Base-by-base conservation (phyloP, 768 basidiomycete species). In the Tricholoma sp. region DNA sequence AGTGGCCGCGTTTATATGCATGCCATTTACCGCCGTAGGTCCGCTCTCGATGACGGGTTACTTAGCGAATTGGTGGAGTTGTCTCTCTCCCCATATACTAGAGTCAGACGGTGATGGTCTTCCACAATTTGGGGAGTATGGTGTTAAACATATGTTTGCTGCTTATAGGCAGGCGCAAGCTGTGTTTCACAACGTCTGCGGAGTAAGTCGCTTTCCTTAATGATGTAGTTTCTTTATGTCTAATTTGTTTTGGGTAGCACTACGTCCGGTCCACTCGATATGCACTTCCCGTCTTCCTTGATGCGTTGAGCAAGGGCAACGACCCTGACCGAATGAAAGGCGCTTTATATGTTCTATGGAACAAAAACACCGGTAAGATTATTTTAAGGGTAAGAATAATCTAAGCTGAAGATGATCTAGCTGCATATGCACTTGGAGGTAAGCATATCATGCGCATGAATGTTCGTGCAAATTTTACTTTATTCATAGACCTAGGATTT, bases 261-360 rank as follows among this genome's bases (percentile, higher is more conserved):
- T 91, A 82, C 57, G 75, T 89, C 37, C 82, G 88, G 56, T 88
- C 89, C 5, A 89, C 86, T 27, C 79, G 83, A 64, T 81, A 82
- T 59, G 76, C 81, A 45, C 74, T 89, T 27, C 85, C 88, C 5
- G 69, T 73, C 19, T 70, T 89, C 47, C 84, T 86, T 63, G 75
- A 79, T 57, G 83, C 86, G 4, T 71, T 91, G 50, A 71, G 71
- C 55, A 87, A 84, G 64, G 93, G 89, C 5, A 85, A 82, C 57
- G 92, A 95, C 66, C 89, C 93, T 9, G 94, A 98, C 70, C 80
- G 88, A 22, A 95, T 97, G 85, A 98, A 98, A 73, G 96, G 96
- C 7, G 93, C 92, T 16, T 75, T 96, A 39, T 94, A 94, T 67
- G 77, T 90, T 18, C 71, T 91, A 9, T 84, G 84, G 74, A 85